Base-by-base conservation (phyloP, 139 green algal species). In the Zygnema circumcarinatum region DNA sequence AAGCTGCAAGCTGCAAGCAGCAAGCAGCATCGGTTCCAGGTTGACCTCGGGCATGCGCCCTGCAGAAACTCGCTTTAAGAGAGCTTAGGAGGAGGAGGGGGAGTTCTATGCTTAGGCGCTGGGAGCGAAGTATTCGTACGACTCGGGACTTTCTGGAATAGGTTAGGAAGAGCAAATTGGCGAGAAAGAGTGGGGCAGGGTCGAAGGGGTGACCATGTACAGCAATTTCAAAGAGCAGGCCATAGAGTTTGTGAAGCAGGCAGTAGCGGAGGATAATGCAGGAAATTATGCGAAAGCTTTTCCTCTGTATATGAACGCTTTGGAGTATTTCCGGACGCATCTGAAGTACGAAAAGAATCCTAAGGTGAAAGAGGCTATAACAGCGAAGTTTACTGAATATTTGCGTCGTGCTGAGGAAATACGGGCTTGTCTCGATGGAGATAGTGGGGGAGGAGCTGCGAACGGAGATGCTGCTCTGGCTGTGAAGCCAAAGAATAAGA, bases 281-380 rank as follows among this genome's bases (percentile, higher is more conserved):
- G 92, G 92, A 25, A 91, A 97, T 39, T 97, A 95, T 79, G 92
- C 94, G 38, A 89, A 92, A 79, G 94, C 94, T 2, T 92, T 94
- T n/a, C 74, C 72, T 16, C 89, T 94, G 32, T 96, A 96, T 90
- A 93, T 93, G 78, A 93, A 76, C 35, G 94, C 93, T 0, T 84
- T 95, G 2, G 89, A 95, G n/a, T 84, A 93, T 35, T 96, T 96
- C 69, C 93, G 83, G 20, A 94, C 92, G 0, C 94, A 97, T 67
- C 91, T 97, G 11, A 98, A 98, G 87, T 98, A 98, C 81, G 95
- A 98, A 82, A 98, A 98, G 88, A 98, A 97, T 87, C 91, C 92
- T 2, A 88, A 87, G 39, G 89, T 95, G 0, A 94, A 93, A 40
- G 85, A 92, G 31, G 85, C 87, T 1, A 85, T 93, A 29, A 84